phyloP scores from a whole-genome alignment of 345 rosid genomes.

The Orychophragmus violaceus region DNA sequence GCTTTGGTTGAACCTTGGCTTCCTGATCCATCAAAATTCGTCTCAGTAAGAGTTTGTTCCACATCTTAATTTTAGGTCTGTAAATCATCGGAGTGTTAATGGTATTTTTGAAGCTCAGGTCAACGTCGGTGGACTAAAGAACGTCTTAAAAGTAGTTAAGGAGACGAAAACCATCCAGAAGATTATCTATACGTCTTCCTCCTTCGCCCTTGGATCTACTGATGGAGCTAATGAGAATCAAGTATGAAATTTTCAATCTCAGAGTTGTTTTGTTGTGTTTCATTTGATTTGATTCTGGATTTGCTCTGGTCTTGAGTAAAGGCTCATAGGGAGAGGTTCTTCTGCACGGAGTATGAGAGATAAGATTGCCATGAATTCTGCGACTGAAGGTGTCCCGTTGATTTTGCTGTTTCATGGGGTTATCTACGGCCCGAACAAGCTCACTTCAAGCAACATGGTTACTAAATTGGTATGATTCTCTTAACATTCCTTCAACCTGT shows the following conservation, averaged over 20 bases:
- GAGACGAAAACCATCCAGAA: too few relatives aligned
- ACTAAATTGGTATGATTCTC: constrained; percentile 57
- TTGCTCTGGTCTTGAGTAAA: constrained; percentile 12
- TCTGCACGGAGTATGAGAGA: constrained; percentile 81
- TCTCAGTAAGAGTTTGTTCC: constrained; percentile 38
- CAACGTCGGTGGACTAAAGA: constrained; percentile 80
- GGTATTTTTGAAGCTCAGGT: constrained; percentile 36
- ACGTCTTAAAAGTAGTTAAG: constrained; percentile 52
- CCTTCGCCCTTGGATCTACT: constrained; percentile 73
- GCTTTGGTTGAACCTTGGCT: constrained; percentile 93
- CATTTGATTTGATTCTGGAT: neutral
- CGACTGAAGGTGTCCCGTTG: constrained; percentile 61
- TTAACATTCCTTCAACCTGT: neutral
- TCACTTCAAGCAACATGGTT: constrained; percentile 66
- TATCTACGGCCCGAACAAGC: constrained; percentile 76
- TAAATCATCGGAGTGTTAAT: neutral
- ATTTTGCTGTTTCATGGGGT: constrained; percentile 72
- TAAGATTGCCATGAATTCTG: constrained; percentile 67
- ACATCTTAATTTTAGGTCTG: neutral
- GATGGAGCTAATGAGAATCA: constrained; percentile 83
- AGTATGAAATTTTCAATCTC: constrained; percentile 24
- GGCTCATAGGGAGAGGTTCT: constrained; percentile 55
- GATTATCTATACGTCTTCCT: too few relatives aligned
- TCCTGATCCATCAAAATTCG: constrained; percentile 68
- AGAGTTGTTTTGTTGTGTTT: too few relatives aligned